A percentile compares a stretch with the other conserved stretches of the same genome.
Conservation (phyloP, 2,329 filamentous ascomycete genomes). For the Allantophomopsis cytisporea region DNA sequence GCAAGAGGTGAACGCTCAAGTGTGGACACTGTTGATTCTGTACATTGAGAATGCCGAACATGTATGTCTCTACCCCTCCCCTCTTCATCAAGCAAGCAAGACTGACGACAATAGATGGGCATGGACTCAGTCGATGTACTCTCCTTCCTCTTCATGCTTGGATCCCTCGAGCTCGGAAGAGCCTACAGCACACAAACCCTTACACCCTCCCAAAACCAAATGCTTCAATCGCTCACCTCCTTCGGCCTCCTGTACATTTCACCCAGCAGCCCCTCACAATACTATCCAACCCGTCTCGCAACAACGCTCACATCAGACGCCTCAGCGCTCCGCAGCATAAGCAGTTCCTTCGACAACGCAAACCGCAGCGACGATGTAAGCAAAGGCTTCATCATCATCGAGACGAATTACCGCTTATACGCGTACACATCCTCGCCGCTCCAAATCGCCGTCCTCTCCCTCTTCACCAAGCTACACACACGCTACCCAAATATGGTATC, state of each 20-base stretch:
- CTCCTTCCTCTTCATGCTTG: conserved; percentile 90
- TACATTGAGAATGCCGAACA: conserved; percentile 77
- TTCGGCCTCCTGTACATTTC: conserved; percentile 81
- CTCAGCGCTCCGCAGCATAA: conserved; percentile 55
- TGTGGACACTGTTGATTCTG: conserved; percentile 88
- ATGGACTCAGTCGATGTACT: conserved; percentile 90
- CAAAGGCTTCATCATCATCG: conserved; percentile 83
- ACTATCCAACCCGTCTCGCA: conserved; percentile 86
- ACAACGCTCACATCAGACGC: conserved; percentile 76
- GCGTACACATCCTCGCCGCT: conserved; percentile 91
- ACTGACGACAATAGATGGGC: conserved; percentile 22
- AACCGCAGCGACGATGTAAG: conserved; percentile 30
- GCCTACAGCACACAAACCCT: conserved; percentile 82
- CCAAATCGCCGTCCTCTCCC: conserved; percentile 83
- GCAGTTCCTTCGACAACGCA: conserved; percentile 55
- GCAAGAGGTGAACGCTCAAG: conserved; percentile 90
- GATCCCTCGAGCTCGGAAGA: conserved; percentile 80
- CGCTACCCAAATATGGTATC: conserved; percentile 92
- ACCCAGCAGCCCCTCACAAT: conserved; percentile 42
- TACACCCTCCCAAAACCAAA: conserved; percentile 68
- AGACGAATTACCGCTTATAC: conserved; percentile 96
- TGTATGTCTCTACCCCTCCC: conserved; percentile 17
- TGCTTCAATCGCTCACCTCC: conserved; percentile 81
- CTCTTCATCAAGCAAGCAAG: not conserved
- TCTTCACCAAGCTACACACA: conserved; percentile 79